phyloP scores from a whole-genome alignment of 129 eudicot species.

The Gnaphalium uliginosum region DNA sequence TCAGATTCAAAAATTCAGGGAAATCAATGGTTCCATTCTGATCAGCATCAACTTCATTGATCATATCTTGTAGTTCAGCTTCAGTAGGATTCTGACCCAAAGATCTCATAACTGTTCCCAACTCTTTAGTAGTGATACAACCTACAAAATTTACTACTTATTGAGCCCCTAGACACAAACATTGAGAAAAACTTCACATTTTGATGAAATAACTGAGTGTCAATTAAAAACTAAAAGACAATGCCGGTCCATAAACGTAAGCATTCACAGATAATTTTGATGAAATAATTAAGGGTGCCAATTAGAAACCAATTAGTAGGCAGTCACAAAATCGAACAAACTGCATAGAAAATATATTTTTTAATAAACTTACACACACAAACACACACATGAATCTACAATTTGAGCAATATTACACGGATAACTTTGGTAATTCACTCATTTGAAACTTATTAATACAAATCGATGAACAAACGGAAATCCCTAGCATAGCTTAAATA shows the following conservation, averaged over 20 bases:
- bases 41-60: slow-evolving; percentile 55
- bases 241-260: background rate
- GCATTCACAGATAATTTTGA: background rate
- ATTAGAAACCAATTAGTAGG: background rate
- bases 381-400: background rate
- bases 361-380: no score
- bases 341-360: background rate
- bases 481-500: background rate
- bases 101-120: slow-evolving; percentile 57
- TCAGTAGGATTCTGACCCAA: slow-evolving; percentile 52
- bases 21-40: slow-evolving; percentile 49
- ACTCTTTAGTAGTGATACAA: slow-evolving; percentile 48
- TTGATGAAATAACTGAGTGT: background rate
- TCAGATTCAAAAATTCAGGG: slow-evolving; percentile 46
- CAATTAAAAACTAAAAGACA: background rate
- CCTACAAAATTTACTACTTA: slow-evolving; percentile 25
- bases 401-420: background rate
- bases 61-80: slow-evolving; percentile 48
- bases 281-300: background rate
- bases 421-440: background rate
- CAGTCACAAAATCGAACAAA: background rate
- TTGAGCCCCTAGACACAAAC: background rate
- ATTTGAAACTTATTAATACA: background rate
- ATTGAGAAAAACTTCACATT: background rate
- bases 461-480: background rate